phyloP scores from a whole-genome alignment of 768 basidiomycete genomes.

The Tephrocybe rancida region DNA sequence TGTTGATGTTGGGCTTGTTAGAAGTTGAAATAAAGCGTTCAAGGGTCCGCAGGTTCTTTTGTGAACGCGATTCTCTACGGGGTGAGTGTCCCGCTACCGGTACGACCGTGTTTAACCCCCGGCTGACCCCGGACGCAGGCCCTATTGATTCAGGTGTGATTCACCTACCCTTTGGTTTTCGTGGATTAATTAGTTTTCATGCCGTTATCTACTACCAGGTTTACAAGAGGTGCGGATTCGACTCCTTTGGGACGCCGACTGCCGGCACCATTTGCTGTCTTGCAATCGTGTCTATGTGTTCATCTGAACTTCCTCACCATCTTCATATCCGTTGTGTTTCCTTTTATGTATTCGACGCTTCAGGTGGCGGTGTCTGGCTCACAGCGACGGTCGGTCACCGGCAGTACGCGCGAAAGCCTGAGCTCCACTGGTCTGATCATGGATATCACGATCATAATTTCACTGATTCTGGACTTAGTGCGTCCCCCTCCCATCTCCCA shows the following conservation, averaged over 20 bases:
- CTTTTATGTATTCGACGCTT: neutral
- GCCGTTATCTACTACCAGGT: slow-evolving; percentile 36
- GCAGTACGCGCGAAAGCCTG: slow-evolving; percentile 40
- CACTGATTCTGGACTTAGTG: slow-evolving; percentile 40
- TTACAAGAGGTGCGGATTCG: slow-evolving; percentile 38
- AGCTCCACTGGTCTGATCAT: slow-evolving; percentile 45
- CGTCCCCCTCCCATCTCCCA: slow-evolving; percentile 3
- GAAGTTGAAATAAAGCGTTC: neutral
- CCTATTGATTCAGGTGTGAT: slow-evolving; percentile 35
- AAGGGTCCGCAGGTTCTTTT: slow-evolving; percentile 15
- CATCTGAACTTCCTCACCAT: neutral
- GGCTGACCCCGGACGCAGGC: slow-evolving; percentile 25
- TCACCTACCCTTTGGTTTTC: neutral
- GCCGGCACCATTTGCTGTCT: slow-evolving; percentile 32
- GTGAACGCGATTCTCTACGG: slow-evolving; percentile 49
- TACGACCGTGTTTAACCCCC: neutral
- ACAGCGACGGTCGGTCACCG: slow-evolving; percentile 32
- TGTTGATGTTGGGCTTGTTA: slow-evolving; percentile 23
- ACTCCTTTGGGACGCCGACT: no score
- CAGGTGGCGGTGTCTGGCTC: slow-evolving; percentile 48
- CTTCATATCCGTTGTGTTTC: neutral
- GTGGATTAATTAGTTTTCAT: neutral
- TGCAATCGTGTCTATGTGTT: slow-evolving; percentile 38
- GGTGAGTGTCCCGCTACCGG: slow-evolving; percentile 24
- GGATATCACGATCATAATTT: slow-evolving; percentile 42